phyloP scores from a whole-genome alignment of 2,329 filamentous ascomycete species.

The Hypoxylon sp. region DNA sequence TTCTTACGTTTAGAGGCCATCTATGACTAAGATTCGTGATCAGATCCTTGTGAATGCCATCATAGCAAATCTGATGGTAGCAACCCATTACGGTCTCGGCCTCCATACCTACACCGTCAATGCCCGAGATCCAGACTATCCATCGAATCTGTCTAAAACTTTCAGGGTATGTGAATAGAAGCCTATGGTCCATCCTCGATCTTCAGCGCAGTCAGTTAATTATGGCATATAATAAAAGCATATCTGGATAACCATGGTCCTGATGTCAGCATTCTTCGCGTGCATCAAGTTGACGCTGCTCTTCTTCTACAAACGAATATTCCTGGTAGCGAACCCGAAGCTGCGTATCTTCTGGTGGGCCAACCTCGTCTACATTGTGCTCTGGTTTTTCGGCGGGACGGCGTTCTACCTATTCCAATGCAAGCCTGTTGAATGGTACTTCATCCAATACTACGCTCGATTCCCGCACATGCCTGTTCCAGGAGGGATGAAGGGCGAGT shows the following conservation, averaged over 20 bases:
- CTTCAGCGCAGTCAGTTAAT: constrained; percentile 12
- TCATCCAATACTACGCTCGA: constrained; percentile 42
- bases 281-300: constrained; percentile 48
- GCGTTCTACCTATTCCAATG: constrained; percentile 48
- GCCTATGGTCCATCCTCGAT: not conserved
- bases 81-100: constrained; percentile 47
- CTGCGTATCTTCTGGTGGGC: constrained; percentile 47
- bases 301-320: constrained; percentile 48
- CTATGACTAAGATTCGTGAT: constrained; percentile 11
- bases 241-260: constrained; percentile 49
- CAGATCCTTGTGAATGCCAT: constrained; percentile 47
- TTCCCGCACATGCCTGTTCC: constrained; percentile 37
- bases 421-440: constrained; percentile 46
- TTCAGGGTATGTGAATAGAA: constrained; percentile 41
- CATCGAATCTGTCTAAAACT: constrained; percentile 44
- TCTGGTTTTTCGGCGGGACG: constrained; percentile 48
- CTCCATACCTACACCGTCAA: constrained; percentile 45
- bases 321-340: constrained; percentile 40
- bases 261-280: constrained; percentile 47
- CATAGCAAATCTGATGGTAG: constrained; percentile 48
- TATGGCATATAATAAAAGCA: constrained; percentile 34
- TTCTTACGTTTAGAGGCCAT: not conserved
- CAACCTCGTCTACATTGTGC: constrained; percentile 45
- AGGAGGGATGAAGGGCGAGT: constrained; percentile 38
- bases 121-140: constrained; percentile 40